These are phyloP conservation scores for Pyricularia pennisetigena DNA, from an alignment of 2,329 filamentous ascomycete genomes.

Conservation along the genomic window DNA sequence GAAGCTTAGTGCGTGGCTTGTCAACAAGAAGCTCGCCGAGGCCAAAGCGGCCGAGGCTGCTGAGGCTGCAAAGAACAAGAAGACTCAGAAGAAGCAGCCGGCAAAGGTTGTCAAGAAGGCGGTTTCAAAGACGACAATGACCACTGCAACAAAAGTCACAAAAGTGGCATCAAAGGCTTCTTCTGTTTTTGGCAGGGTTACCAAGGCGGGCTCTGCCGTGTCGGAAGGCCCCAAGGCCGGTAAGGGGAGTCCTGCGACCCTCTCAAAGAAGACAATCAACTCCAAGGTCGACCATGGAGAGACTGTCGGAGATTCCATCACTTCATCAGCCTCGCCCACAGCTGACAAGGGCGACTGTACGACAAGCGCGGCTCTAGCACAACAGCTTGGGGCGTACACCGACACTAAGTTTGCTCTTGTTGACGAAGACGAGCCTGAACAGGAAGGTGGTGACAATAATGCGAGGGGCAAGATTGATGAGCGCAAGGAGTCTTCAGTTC, in stretches of 20 bases:
- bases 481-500: background rate
- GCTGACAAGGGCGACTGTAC: background rate
- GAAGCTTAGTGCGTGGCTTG: constrained; percentile 7
- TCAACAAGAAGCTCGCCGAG: background rate
- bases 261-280: background rate
- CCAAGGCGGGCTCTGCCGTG: background rate
- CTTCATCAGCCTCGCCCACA: background rate
- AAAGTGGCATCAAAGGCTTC: background rate
- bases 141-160: background rate
- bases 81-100: background rate
- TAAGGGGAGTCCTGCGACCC: background rate
- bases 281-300: background rate
- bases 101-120: background rate
- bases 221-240: background rate
- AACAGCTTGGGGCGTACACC: background rate
- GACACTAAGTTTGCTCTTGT: background rate
- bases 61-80: background rate
- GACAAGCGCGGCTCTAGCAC: background rate
- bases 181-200: background rate
- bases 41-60: background rate
- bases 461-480: background rate
- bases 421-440: background rate
- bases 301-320: background rate
- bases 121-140: background rate
- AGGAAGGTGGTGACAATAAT: background rate